Evolutionary conservation across 306 rosid species (phyloP), one percentile per base, ranked within the genome.

Genomic region (Leucaena leucocephala): DNA sequence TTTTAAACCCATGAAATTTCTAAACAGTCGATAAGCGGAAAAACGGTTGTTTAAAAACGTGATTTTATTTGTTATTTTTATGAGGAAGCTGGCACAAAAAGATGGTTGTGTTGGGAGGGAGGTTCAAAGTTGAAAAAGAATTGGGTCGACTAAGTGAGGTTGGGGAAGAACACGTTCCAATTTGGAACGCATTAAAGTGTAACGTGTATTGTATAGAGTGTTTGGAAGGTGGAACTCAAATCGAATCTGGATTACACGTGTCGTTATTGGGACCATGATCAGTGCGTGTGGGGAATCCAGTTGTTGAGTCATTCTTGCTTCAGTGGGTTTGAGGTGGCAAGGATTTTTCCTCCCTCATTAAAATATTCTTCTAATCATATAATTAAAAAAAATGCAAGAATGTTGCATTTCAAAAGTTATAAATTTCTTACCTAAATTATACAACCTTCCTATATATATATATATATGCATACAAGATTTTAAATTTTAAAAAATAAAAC

Each of bases 171-270:
- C 58, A 50, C 58, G 5, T 50, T 16, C 58, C 8, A 15, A 50
- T 50, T 50, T 50, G 58, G 58, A 27, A 27, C 27, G 27, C 27
- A 27, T 1, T 27, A 27, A 27, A 27, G 1, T 0, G 27, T 27
- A 27, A 27, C 27, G 27, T 27, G 27, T 27, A 1, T 27, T 27
- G 27, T 27, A 27, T 27, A 27, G 27, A 27, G 66, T 17, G 36
- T 49, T 6, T 5, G 17, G 0, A 38, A 19, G 65, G 39, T 19
- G 76, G 8, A 16, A 73, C 58, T 62, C 15, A 43, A 55, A 7
- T 55, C 12, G 62, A 35, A 82, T 68, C 7, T 81, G 81, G 79
- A 58, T 21, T 82, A 43, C 71, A 72, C 80, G 36, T 68, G 84
- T 84, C 78, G 12, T 12, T n/a, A 79, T 50, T 59, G 9, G 19